Evolutionary conservation across 164 flowering plant genomes (phyloP).

Genomic region (Magnolia officinalis): DNA sequence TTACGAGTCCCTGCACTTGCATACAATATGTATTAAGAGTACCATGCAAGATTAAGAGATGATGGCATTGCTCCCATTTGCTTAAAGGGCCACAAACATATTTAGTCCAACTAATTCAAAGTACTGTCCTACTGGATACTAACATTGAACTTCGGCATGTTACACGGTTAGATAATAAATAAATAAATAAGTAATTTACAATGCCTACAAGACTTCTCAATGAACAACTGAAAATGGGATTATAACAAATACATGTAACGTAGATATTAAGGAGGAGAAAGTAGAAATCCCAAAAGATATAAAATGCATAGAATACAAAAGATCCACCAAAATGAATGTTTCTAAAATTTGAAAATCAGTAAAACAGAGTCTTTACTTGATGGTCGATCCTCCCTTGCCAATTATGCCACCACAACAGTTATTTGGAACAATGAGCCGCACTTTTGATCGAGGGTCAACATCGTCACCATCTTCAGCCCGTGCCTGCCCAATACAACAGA

Average conservation of each 20-base stretch:
- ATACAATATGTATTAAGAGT: no score
- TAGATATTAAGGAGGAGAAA: neutral
- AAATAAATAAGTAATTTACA: no score
- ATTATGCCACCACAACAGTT: conserved; percentile 92
- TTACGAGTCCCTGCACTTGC: no score
- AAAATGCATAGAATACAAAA: neutral
- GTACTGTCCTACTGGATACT: no score
- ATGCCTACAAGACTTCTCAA: no score
- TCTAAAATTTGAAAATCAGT: neutral
- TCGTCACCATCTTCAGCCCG: conserved; percentile 68
- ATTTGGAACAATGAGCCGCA: conserved; percentile 89
- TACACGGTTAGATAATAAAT: no score
- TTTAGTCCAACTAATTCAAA: no score
- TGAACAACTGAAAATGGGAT: neutral
- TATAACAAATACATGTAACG: neutral
- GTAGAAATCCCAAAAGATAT: neutral
- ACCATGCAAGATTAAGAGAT: no score
- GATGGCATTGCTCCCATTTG: no score
- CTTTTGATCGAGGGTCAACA: conserved; percentile 61
- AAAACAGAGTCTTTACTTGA: conserved; percentile 48
- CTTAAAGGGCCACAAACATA: no score
- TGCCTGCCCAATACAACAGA: conserved; percentile 35
- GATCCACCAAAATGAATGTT: neutral
- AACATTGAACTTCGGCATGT: no score
- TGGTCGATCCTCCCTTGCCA: conserved; percentile 93